Base-by-base conservation (phyloP, 139 green algal species). In the Parachlorella kessleri region DNA sequence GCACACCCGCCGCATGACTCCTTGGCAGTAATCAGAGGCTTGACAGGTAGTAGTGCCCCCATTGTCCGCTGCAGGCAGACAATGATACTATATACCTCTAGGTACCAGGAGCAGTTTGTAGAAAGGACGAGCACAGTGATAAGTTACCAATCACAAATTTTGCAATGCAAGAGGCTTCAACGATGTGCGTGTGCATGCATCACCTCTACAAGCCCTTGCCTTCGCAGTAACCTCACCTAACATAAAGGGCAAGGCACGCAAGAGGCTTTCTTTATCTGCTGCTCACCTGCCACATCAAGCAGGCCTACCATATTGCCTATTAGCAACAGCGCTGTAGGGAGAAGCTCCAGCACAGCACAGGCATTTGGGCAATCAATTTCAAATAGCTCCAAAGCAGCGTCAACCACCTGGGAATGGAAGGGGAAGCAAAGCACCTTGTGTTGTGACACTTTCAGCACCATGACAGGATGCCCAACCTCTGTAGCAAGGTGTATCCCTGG, bases 361-460 rank as follows among this genome's bases (percentile, higher is more conserved):
- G 73, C 70, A 32, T 76, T 48, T 1, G 39, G 40, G 2, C 35
- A 37, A 28, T 81, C 63, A n/a, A 63, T 55, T 42, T 85, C 65
- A 66, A 85, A 85, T 0, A 36, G 59, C n/a, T 81, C 66, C 41
- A 85, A 26, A 0, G 80, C 80, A 6, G 54, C 36, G 32, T 80
- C 73, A 3, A 26, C 65, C 18, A 85, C 32, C 64, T 74, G 75
- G 14, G 6, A 72, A 36, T 26, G 36, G 35, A 18, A 55, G 28
- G 2, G 35, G 32, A 41, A 66, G 70, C 6, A 37, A 21, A 30
- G 21, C 26, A 18, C n/a, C 23, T 26, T 35, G 59, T 33, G 26
- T n/a, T 33, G 41, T 30, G 9, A 71, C 48, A 18, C 9, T 33
- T 14, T 8, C 8, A 14, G 59, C 32, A 37, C 66, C 66, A n/a